Conservation (phyloP, 1,139 yeast genomes). For the Arxiozyma bovina region DNA sequence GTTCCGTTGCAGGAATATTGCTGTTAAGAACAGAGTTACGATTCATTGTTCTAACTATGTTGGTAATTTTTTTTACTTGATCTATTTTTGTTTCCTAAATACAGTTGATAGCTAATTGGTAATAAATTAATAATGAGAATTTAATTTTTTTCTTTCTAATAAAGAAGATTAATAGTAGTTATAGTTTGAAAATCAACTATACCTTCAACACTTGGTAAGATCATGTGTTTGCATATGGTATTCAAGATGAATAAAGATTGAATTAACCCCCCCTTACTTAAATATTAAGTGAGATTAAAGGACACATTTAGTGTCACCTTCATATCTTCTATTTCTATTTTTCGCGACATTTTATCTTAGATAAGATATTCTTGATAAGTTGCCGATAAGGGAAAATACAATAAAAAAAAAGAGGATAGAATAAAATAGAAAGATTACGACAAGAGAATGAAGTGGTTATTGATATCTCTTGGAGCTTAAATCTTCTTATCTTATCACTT, state of each 20-base stretch:
- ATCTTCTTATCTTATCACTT: background rate
- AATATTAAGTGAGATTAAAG: background rate
- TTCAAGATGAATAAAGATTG: background rate
- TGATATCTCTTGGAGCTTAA: background rate
- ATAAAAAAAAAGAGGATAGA: background rate
- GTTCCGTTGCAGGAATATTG: too few relatives aligned
- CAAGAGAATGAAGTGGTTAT: too few relatives aligned
- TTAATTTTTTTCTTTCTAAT: too few relatives aligned
- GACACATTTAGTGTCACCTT: background rate
- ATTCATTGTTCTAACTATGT: too few relatives aligned
- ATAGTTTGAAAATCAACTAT: too few relatives aligned
- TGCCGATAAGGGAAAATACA: background rate
- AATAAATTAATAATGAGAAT: background rate
- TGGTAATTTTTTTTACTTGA: background rate
- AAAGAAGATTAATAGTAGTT: too few relatives aligned
- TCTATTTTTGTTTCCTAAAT: background rate
- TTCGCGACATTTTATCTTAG: background rate
- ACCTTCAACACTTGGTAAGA: background rate
- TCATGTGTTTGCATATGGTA: background rate
- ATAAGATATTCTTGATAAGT: constrained; percentile 1
- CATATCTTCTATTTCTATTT: background rate
- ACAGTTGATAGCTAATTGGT: too few relatives aligned
- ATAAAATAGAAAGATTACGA: background rate
- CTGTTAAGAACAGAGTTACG: too few relatives aligned
- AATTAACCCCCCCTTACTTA: background rate